These are phyloP conservation scores for Penicillium sp. DNA, from an alignment of 2,329 filamentous ascomycete species.

Conservation along the genomic window DNA sequence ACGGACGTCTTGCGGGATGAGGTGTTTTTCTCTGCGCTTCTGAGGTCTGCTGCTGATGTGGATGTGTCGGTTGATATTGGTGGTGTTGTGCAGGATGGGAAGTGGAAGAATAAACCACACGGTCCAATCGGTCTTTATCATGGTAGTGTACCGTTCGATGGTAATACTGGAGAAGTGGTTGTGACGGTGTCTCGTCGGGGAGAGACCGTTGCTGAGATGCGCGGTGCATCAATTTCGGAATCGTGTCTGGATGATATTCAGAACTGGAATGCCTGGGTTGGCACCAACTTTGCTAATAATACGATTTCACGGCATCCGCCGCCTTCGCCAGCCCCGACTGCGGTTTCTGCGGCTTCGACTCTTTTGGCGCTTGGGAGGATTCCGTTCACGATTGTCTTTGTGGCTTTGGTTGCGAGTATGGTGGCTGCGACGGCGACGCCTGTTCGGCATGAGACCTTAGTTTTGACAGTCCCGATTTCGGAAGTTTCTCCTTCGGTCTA, in stretches of 20 bases:
- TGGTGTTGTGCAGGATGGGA: neutral
- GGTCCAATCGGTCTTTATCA: slow-evolving; percentile 3
- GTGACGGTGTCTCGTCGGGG: slow-evolving; percentile 7
- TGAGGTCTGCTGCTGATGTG: neutral
- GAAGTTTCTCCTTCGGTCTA: neutral
- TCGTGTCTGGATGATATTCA: slow-evolving; percentile 1
- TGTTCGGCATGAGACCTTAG: neutral
- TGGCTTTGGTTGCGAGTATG: slow-evolving; percentile 9
- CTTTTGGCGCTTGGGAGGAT: neutral
- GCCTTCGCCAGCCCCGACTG: neutral
- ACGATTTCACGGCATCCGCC: neutral
- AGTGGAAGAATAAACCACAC: slow-evolving; percentile 2
- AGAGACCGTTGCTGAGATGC: slow-evolving; percentile 3
- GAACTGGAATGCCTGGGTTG: slow-evolving; percentile 13
- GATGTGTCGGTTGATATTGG: slow-evolving; percentile 5
- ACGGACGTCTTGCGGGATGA: slow-evolving; percentile 6
- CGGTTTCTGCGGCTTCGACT: slow-evolving; percentile 2
- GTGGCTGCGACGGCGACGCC: neutral
- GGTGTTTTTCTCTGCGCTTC: slow-evolving; percentile 5
- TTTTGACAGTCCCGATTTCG: neutral
- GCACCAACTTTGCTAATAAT: slow-evolving; percentile 4
- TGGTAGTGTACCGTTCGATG: slow-evolving; percentile 8
- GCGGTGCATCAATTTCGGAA: slow-evolving; percentile 3
- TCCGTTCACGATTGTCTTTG: slow-evolving; percentile 1
- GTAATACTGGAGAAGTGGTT: slow-evolving; percentile 3